A percentile compares a stretch with the other conserved stretches of the same genome.
phyloP scores from a whole-genome alignment of 108 stramenopile genomes.

The Fragilaria radians region DNA sequence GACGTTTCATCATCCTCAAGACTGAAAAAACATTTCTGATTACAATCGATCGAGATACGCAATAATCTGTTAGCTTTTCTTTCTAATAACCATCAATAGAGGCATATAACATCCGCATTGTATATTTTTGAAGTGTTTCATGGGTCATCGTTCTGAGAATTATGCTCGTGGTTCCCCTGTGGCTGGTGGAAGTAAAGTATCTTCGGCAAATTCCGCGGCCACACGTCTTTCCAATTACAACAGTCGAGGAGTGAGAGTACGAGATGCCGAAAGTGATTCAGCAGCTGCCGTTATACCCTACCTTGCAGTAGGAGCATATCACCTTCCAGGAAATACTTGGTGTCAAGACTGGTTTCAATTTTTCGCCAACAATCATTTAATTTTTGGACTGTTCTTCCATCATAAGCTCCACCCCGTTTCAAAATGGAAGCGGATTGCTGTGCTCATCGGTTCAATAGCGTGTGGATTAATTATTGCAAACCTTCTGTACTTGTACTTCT shows the following conservation, averaged over 20 bases:
- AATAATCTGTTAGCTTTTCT: too few species aligned
- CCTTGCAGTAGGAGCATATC: constrained; percentile 50
- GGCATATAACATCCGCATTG: too few species aligned
- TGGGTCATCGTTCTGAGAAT: too few species aligned
- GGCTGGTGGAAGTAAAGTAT: too few species aligned
- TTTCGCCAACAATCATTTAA: constrained; percentile 67
- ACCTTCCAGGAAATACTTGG: constrained; percentile 57
- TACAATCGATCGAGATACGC: too few species aligned
- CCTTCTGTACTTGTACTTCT: constrained; percentile 49
- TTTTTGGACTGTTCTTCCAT: constrained; percentile 69
- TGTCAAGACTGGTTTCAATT: constrained; percentile 68
- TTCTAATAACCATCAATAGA: too few species aligned
- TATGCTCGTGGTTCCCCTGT: too few species aligned
- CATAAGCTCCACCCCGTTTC: constrained; percentile 59
- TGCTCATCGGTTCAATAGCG: constrained; percentile 54
- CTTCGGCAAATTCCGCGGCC: too few species aligned
- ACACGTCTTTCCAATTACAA: background rate
- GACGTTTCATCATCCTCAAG: too few species aligned
- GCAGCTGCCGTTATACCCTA: constrained; percentile 11
- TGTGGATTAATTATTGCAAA: constrained; percentile 75
- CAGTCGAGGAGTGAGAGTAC: background rate
- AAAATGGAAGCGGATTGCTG: constrained; percentile 45
- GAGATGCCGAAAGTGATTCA: background rate
- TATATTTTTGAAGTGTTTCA: too few species aligned
- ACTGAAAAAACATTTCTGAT: too few species aligned